Evolutionary conservation across 2,329 filamentous ascomycete species (phyloP).

Genomic region (Alternaria atra): DNA sequence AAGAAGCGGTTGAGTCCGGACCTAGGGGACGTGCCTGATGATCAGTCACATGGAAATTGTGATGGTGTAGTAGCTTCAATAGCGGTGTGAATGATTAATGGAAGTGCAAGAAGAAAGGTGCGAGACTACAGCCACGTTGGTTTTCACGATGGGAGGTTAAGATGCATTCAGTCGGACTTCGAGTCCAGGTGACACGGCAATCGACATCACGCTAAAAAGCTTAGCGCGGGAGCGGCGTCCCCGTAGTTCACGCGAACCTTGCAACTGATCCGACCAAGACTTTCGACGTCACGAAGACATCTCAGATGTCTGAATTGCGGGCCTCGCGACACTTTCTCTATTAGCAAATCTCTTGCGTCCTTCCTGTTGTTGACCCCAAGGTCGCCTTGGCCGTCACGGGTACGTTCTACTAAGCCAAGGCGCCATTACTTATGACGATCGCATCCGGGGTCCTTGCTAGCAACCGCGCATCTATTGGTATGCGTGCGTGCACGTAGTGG

Average conservation of each 20-base stretch:
- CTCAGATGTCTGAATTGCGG: slow-evolving; percentile 18
- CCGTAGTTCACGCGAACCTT: slow-evolving; percentile 22
- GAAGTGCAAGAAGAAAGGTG: not conserved
- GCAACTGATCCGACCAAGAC: slow-evolving; percentile 21
- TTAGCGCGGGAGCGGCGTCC: slow-evolving; percentile 15
- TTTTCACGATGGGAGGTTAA: not conserved
- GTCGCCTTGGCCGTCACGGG: slow-evolving; percentile 2
- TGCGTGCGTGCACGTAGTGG: not conserved
- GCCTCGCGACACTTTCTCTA: not conserved
- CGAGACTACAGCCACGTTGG: not conserved
- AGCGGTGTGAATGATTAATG: not conserved
- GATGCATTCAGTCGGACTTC: slow-evolving; percentile 7
- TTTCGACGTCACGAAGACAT: slow-evolving; percentile 23
- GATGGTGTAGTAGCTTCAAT: not conserved
- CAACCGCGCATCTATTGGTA: slow-evolving; percentile 10
- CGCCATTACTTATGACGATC: slow-evolving; percentile 7
- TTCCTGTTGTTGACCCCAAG: not conserved
- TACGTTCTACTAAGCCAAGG: not conserved
- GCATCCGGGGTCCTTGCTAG: not conserved
- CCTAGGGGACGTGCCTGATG: not conserved
- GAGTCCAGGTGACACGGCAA: slow-evolving; percentile 19
- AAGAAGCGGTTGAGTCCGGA: not conserved
- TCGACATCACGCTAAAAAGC: slow-evolving; percentile 18
- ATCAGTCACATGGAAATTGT: not conserved
- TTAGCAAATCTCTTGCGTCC: not conserved